Percentiles rank a stretch among this genome's conserved stretches.
These are phyloP conservation scores for Solanum ossicruentum DNA, from an alignment of 257 asterid species.

Conservation along the genomic window DNA sequence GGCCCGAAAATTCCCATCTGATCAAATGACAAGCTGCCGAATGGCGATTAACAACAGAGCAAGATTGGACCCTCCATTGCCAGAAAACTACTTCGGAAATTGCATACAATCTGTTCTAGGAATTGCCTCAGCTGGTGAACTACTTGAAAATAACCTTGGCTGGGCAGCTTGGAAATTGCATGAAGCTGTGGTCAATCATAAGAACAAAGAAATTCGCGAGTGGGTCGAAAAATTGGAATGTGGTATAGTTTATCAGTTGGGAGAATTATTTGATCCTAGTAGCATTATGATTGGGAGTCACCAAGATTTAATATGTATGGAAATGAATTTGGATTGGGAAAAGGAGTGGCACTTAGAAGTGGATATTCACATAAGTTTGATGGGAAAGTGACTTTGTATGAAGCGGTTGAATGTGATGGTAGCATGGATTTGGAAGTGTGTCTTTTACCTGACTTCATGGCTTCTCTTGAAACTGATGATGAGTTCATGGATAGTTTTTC, in stretches of 20 bases:
- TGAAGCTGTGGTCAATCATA: constrained; percentile 8
- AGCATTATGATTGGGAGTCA: constrained; percentile 16
- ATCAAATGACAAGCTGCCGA: constrained; percentile 2
- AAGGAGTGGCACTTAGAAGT: constrained; percentile 21
- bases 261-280: constrained; percentile 7
- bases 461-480: constrained; percentile 13
- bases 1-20: background rate
- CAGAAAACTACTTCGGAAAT: constrained; percentile 12
- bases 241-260: background rate
- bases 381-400: constrained; percentile 12
- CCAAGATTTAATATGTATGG: constrained; percentile 22
- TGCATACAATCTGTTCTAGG: background rate
- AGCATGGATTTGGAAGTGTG: constrained; percentile 26
- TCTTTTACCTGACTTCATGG: constrained; percentile 13
- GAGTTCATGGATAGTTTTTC: constrained; percentile 8
- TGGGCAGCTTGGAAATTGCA: constrained; percentile 21
- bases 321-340: constrained; percentile 25
- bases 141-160: constrained; percentile 2
- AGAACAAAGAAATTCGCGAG: background rate
- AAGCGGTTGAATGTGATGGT: constrained; percentile 15
- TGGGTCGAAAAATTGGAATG: constrained; percentile 2
- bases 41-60: constrained; percentile 6
- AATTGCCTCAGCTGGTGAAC: constrained; percentile 1
- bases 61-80: constrained; percentile 8
- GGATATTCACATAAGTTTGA: constrained; percentile 21